These are phyloP conservation scores for Penicillium sp. DNA, from an alignment of 2,329 filamentous ascomycete genomes.

Conservation along the genomic window DNA sequence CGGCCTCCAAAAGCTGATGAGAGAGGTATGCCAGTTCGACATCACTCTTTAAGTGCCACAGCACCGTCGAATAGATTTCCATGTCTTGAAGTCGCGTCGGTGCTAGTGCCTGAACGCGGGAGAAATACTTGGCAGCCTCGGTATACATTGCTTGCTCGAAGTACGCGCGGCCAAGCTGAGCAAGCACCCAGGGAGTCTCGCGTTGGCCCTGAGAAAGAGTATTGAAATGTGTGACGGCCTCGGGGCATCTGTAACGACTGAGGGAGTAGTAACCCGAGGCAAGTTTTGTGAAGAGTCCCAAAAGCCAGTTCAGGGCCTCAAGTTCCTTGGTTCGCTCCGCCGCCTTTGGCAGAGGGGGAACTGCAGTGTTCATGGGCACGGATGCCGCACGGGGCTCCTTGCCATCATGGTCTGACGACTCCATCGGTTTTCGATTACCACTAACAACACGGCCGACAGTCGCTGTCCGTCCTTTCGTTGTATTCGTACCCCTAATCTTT, in stretches of 20 bases:
- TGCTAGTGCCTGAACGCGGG: conserved; percentile 74
- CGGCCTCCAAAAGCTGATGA: conserved; percentile 83
- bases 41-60: conserved; percentile 97
- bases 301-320: conserved; percentile 74
- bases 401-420: conserved; percentile 68
- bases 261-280: conserved; percentile 79
- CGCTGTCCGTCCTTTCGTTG: conserved; percentile 67
- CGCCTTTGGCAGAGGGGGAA: conserved; percentile 35
- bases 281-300: conserved; percentile 81
- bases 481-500: conserved; percentile 75
- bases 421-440: conserved; percentile 76
- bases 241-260: conserved; percentile 75
- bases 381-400: conserved; percentile 59
- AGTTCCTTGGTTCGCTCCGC: conserved; percentile 67
- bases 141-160: conserved; percentile 87
- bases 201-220: conserved; percentile 74
- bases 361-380: conserved; percentile 31
- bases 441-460: conserved; percentile 86
- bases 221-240: conserved; percentile 75
- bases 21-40: conserved; percentile 89
- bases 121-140: conserved; percentile 86
- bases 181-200: conserved; percentile 91
- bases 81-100: conserved; percentile 89
- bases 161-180: conserved; percentile 85
- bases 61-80: conserved; percentile 97